Evolutionary conservation across 768 basidiomycete genomes (phyloP), one percentile per base, ranked within the genome.

Genomic region (Vararia minispora): DNA sequence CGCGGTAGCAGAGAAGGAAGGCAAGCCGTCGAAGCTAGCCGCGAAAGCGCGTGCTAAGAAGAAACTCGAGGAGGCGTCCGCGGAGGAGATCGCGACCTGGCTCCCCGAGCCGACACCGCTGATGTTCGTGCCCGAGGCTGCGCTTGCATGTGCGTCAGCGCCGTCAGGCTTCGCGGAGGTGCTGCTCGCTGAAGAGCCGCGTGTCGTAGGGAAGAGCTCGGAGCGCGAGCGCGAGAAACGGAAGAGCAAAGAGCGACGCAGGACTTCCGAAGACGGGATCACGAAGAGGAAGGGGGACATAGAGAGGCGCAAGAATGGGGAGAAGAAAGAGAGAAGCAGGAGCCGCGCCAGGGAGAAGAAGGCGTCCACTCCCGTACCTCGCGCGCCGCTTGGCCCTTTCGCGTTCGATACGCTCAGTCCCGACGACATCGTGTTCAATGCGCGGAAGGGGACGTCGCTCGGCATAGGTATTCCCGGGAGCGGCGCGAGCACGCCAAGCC

Each of bases 361-460:
- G n/a, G n/a, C n/a, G n/a, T n/a, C n/a, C n/a, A n/a, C n/a, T n/a
- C n/a, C n/a, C 11, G 16, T 28, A 11, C 41, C 47, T 24, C 33
- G 38, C 11, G 40, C 33, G 10, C 40, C 40, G 16, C 45, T 31
- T 16, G 40, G 40, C 6, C 40, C 47, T 1, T 87, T 86, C 54
- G 61, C 74, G 8, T 89, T 91, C 52, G 76, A 90, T 45, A 71
- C 68, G 17, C 87, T 86, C 25, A 95, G 91, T 58, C 94, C 94
- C 16, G 94, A 98, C 49, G 94, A 97, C 51, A 60, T 86, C 45
- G 77, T 97, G 7, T 64, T 84, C 50, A 75, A 74, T 48, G 86
- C 89, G 38, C 75, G 89, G 34, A 76, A 72, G 37, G 84, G 84
- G 32, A 84, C 89, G 4, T 61, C 76, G 22, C 59, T 82, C 33